These are phyloP conservation scores for Nemophila menziesii DNA, from an alignment of 257 asterid genomes.

Conservation along the genomic window DNA sequence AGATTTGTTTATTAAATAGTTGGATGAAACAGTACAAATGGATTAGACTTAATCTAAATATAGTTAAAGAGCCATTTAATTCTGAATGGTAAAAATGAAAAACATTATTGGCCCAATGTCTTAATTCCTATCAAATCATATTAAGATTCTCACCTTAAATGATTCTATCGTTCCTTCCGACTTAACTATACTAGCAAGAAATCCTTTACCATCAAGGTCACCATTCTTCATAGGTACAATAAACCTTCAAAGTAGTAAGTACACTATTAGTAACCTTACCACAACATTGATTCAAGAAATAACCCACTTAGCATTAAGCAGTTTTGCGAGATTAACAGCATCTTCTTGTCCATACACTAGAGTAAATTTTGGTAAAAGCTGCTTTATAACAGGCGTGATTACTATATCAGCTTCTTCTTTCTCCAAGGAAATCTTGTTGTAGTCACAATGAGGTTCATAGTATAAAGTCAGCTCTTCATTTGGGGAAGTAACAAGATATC, in stretches of 20 bases:
- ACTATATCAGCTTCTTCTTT: conserved; percentile 59
- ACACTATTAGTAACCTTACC: neutral
- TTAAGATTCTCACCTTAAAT: conserved; percentile 45
- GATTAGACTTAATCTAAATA: too few species aligned
- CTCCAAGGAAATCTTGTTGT: conserved; percentile 33
- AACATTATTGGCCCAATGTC: neutral
- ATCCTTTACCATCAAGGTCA: conserved; percentile 77
- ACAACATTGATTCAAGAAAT: neutral
- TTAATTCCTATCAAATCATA: neutral
- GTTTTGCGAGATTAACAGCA: conserved; percentile 73
- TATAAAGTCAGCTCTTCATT: conserved; percentile 39
- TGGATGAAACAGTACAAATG: too few species aligned
- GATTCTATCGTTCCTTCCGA: conserved; percentile 67
- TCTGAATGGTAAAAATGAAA: too few species aligned
- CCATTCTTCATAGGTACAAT: conserved; percentile 80
- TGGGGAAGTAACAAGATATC: conserved; percentile 70
- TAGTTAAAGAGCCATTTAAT: too few species aligned
- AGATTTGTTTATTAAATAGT: too few species aligned
- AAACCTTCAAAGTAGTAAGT: conserved; percentile 26
- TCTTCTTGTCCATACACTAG: conserved; percentile 89
- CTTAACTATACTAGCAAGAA: conserved; percentile 44
- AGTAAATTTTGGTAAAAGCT: conserved; percentile 59
- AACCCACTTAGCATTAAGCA: conserved; percentile 58
- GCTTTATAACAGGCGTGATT: conserved; percentile 80
- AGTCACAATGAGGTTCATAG: conserved; percentile 91